phyloP scores from a whole-genome alignment of 1,284 basidiomycete species.

The Marasmius sp. region DNA sequence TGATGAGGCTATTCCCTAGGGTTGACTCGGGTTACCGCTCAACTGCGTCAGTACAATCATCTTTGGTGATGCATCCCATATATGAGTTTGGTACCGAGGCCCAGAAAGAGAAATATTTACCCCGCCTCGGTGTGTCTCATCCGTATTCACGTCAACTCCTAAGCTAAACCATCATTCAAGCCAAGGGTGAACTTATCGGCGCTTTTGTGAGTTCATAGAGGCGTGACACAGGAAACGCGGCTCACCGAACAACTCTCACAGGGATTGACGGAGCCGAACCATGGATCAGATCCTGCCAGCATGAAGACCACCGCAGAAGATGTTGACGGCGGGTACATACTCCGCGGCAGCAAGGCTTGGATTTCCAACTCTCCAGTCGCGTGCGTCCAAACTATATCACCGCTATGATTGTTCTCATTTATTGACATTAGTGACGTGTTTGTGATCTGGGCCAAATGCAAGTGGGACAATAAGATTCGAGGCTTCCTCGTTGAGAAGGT shows the following conservation, averaged over 20 bases:
- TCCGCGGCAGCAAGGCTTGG: conserved; percentile 96
- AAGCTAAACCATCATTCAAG: conserved; percentile 31
- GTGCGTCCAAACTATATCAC: conserved; percentile 42
- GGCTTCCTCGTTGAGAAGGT: conserved; percentile 94
- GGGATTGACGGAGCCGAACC: conserved; percentile 96
- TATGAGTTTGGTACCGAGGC: conserved; percentile 87
- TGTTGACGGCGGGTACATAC: conserved; percentile 78
- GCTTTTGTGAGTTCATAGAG: conserved; percentile 73
- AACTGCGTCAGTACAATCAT: conserved; percentile 95
- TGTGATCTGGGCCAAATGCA: conserved; percentile 92
- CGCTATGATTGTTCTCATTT: not conserved
- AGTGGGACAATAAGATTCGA: conserved; percentile 90
- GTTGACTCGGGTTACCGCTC: conserved; percentile 96
- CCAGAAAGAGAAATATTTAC: conserved; percentile 92
- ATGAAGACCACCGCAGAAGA: conserved; percentile 95
- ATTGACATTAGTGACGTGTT: conserved; percentile 67
- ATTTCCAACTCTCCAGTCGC: conserved; percentile 90
- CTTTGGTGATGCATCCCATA: conserved; percentile 98
- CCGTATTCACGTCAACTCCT: not conserved
- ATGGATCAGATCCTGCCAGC: conserved; percentile 90
- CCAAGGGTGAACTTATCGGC: conserved; percentile 86
- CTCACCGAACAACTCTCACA: conserved; percentile 25
- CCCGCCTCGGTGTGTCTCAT: conserved; percentile 60
- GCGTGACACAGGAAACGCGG: not conserved
- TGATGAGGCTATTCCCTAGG: conserved; percentile 35